These are phyloP conservation scores for Pseudocohnilembus persalinus DNA, from an alignment of 169 alveolate species.

Conservation along the genomic window DNA sequence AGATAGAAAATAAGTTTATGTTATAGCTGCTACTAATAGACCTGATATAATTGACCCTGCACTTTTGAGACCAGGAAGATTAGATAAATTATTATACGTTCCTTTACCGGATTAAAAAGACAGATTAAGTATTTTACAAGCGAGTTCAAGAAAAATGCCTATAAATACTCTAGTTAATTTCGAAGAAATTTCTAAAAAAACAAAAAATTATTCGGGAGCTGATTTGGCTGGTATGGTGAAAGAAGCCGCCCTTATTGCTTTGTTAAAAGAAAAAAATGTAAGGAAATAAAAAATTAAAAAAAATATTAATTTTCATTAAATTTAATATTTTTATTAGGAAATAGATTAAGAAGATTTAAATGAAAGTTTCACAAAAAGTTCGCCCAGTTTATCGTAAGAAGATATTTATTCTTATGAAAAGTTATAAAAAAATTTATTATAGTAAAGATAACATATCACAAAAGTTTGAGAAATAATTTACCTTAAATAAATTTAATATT, in stretches of 20 bases:
- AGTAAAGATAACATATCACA: conserved; percentile 9
- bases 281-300: too few species aligned
- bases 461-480: background rate
- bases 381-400: conserved; percentile 6
- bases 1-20: conserved; percentile 91
- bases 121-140: conserved; percentile 87
- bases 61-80: conserved; percentile 98
- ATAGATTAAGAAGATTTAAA: background rate
- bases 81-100: conserved; percentile 92
- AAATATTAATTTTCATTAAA: too few species aligned
- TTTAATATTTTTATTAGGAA: background rate
- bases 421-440: conserved; percentile 12
- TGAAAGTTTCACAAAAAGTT: background rate
- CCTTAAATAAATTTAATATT: too few species aligned
- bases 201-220: conserved; percentile 96
- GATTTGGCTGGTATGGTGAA: conserved; percentile 93
- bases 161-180: conserved; percentile 79
- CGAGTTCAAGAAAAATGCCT: conserved; percentile 89
- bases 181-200: conserved; percentile 63
- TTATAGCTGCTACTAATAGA: conserved; percentile 99
- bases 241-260: conserved; percentile 90
- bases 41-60: conserved; percentile 99
- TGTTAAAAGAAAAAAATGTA: conserved; percentile 38
- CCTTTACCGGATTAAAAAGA: conserved; percentile 96
- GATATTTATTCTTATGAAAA: conserved; percentile 17